These are phyloP conservation scores for Jamesozyma lodderae DNA, from an alignment of 805 yeast genomes.

Conservation along the genomic window DNA sequence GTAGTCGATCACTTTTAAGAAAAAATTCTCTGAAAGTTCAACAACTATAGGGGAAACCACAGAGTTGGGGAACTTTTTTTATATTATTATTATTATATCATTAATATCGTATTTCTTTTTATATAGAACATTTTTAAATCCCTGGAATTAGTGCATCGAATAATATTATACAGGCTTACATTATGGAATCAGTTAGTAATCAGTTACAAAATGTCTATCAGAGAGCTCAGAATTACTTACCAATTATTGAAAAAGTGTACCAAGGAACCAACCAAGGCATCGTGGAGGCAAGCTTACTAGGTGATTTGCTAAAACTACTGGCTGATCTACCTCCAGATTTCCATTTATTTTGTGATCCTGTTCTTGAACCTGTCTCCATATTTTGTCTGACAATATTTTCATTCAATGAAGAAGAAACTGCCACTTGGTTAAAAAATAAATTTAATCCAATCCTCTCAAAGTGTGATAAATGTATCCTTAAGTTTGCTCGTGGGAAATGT, in stretches of 20 bases:
- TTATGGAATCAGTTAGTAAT: constrained; percentile 1
- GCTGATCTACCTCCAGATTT: constrained; percentile 22
- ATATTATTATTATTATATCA: background rate
- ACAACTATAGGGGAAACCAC: too few relatives aligned
- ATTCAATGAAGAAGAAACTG: constrained; percentile 39
- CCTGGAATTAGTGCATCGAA: background rate
- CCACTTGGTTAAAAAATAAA: constrained; percentile 35
- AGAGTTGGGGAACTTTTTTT: too few relatives aligned
- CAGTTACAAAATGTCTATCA: constrained; percentile 3
- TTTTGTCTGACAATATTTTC: constrained; percentile 55
- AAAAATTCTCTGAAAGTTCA: too few relatives aligned
- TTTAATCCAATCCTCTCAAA: constrained; percentile 34
- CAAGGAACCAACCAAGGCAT: constrained; percentile 20
- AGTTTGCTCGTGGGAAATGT: constrained; percentile 47
- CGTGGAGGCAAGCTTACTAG: constrained; percentile 28
- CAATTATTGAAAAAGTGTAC: constrained; percentile 24
- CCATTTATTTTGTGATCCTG: constrained; percentile 52
- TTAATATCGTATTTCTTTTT: constrained; percentile 1
- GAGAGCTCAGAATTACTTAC: constrained; percentile 15
- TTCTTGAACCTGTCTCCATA: constrained; percentile 39
- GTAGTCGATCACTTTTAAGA: too few relatives aligned
- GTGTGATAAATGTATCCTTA: constrained; percentile 47
- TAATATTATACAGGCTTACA: background rate
- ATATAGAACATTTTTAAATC: background rate
- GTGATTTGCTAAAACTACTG: constrained; percentile 33